Percentiles rank a stretch among this genome's conserved stretches.
Evolutionary conservation across 1,284 basidiomycete species (phyloP).

Genomic region (Vanrija sp.): DNA sequence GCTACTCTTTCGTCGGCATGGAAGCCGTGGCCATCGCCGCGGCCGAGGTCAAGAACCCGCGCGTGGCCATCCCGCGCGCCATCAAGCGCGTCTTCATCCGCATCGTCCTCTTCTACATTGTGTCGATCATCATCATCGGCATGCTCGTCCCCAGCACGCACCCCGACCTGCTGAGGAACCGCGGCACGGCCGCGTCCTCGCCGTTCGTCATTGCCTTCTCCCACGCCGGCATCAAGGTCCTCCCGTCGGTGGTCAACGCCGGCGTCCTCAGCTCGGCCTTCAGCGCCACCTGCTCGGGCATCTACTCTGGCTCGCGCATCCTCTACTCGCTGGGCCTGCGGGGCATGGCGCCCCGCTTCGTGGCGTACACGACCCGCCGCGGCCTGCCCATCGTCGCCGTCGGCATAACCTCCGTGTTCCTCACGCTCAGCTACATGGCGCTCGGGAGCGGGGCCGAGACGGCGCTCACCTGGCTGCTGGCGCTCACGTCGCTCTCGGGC

Average conservation of each 20-base stretch:
- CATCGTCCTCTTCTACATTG: constrained; percentile 54
- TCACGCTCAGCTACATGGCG: constrained; percentile 61
- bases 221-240: constrained; percentile 65
- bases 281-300: constrained; percentile 56
- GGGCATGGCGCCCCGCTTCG: constrained; percentile 53
- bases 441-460: constrained; percentile 27
- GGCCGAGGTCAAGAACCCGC: constrained; percentile 50
- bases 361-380: constrained; percentile 59
- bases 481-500: constrained; percentile 47
- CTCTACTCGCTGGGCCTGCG: constrained; percentile 54
- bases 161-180: constrained; percentile 49
- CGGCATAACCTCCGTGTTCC: constrained; percentile 60
- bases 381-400: constrained; percentile 69
- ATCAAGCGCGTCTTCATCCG: constrained; percentile 31
- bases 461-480: constrained; percentile 4
- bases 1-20: constrained; percentile 12
- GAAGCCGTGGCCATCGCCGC: constrained; percentile 49
- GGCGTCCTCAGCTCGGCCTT: constrained; percentile 55
- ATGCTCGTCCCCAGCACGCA: constrained; percentile 68
- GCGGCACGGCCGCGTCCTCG: constrained; percentile 61
- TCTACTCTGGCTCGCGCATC: constrained; percentile 56
- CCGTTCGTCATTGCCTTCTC: constrained; percentile 71
- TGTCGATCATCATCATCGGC: constrained; percentile 59
- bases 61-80: constrained; percentile 30
- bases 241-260: constrained; percentile 65